These are phyloP conservation scores for Fusarium coicis DNA, from an alignment of 2,329 filamentous ascomycete species.

Conservation along the genomic window DNA sequence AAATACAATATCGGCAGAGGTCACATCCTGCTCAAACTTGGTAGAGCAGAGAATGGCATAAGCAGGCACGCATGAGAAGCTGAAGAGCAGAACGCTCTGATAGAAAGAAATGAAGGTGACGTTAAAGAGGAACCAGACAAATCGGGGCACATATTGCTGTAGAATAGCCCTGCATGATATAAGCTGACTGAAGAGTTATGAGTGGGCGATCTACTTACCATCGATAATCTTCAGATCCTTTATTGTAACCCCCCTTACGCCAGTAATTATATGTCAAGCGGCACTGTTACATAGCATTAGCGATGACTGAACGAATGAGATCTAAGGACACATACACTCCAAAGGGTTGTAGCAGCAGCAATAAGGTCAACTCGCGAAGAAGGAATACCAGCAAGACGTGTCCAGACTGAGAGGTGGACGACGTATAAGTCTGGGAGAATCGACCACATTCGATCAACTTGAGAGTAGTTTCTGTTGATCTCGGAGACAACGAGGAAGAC, in stretches of 20 bases:
- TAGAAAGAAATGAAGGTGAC: conserved; percentile 86
- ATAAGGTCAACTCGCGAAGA: conserved; percentile 78
- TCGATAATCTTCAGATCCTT: conserved; percentile 94
- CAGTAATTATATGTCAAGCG: conserved; percentile 97
- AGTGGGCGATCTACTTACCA: conserved; percentile 61
- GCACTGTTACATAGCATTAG: conserved; percentile 57
- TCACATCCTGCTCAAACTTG: conserved; percentile 65
- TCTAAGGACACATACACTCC: conserved; percentile 73
- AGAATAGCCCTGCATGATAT: conserved; percentile 70
- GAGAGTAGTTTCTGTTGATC: conserved; percentile 94
- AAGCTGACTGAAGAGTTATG: background rate
- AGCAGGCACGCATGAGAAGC: conserved; percentile 78
- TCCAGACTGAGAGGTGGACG: conserved; percentile 85
- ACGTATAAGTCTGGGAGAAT: conserved; percentile 89
- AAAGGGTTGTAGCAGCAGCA: conserved; percentile 75
- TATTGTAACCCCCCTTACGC: conserved; percentile 89
- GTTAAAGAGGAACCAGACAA: conserved; percentile 85
- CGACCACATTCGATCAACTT: conserved; percentile 94
- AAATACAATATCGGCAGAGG: conserved; percentile 60
- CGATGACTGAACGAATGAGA: background rate
- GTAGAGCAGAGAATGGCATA: conserved; percentile 84
- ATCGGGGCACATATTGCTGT: conserved; percentile 69
- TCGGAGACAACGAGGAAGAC: conserved; percentile 83
- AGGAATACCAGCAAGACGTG: conserved; percentile 76
- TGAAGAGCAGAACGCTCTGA: conserved; percentile 84